Evolutionary conservation across 1,284 basidiomycete genomes (phyloP).

Genomic region (Pseudozyma pruni): DNA sequence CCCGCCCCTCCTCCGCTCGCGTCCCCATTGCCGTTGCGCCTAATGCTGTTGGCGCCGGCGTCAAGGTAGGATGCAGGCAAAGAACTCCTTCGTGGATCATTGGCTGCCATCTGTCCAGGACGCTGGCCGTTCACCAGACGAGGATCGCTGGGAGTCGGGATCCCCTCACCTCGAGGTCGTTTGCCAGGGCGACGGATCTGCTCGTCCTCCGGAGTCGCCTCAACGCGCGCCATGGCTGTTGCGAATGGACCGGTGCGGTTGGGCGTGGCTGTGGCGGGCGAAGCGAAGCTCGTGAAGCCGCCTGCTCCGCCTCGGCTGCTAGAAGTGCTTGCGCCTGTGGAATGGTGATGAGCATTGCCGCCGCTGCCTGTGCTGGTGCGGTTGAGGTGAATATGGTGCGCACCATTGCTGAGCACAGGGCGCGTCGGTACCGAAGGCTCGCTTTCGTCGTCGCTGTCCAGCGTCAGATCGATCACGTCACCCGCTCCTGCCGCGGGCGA

Average conservation of each 20-base stretch:
- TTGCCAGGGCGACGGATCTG: constrained; percentile 45
- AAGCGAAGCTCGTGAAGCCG: constrained; percentile 13
- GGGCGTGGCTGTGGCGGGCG: constrained; percentile 11
- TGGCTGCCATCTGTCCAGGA: background rate
- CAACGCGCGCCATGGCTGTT: constrained; percentile 13
- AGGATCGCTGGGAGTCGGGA: constrained; percentile 18
- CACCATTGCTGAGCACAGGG: constrained; percentile 11
- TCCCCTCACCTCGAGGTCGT: constrained; percentile 16
- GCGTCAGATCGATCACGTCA: constrained; percentile 48
- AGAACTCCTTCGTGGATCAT: background rate
- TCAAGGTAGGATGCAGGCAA: constrained; percentile 30
- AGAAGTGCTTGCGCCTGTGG: background rate
- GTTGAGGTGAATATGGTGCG: background rate
- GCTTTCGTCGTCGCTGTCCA: constrained; percentile 46
- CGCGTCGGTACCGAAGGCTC: constrained; percentile 28
- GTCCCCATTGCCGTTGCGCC: constrained; percentile 2
- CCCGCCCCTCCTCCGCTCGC: background rate
- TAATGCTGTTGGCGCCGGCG: constrained; percentile 11
- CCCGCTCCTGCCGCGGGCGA: constrained; percentile 17
- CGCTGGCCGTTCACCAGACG: constrained; percentile 17
- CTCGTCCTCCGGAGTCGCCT: constrained; percentile 44
- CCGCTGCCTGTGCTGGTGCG: constrained; percentile 2
- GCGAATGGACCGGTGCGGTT: constrained; percentile 16
- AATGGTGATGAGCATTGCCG: background rate
- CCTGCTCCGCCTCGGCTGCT: background rate